Base-by-base conservation (phyloP, 2,329 filamentous ascomycete species). In the Cladosporium sp. region DNA sequence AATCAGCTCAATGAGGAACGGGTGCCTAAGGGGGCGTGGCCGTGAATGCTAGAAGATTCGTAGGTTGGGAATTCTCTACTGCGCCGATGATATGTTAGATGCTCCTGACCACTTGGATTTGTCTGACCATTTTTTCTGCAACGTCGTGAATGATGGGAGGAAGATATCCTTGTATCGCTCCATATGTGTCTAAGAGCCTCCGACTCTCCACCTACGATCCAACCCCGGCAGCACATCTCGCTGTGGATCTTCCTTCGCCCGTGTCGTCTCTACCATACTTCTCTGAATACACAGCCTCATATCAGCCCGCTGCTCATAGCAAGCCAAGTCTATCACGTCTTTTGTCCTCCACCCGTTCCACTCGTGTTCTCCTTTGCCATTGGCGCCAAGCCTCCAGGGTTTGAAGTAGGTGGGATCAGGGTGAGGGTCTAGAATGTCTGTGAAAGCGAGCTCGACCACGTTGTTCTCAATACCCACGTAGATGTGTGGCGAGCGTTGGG, bases 381-480 rank as follows among this genome's bases (percentile, higher is more conserved):
- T 35, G 13, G 25, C 39, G 7, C 45, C 45, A 13, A 34, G 39
- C 24, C 20, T 42, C 39, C 48, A 58, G 35, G 39, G 39, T 19
- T 57, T 47, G 49, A 66, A 62, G 72, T 72, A 59, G 3, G 72
- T 61, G 0, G 77, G 68, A 63, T 81, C 78, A 0, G 78, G 76
- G 50, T 75, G 65, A 4, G 40, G 34, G 58, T 81, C 78, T 0
- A 73, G 64, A 10, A 77, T 67, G 12, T 70, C 71, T 4, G 74
- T 71, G 60, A 81, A 74, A 2, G 74, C 74, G 3, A 81, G 64
- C 57, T 73, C 71, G 17, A 79, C 64, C 3, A 80, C 68, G 1
- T 66, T 66, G 44, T 75, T 75, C 64, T 80, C 77, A 3, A 80
- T 66, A 2, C 79, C 79, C 3, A 76, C 77, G 57, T 77, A 81